These are phyloP conservation scores for Aureobasidium namibiae DNA, from an alignment of 2,329 filamentous ascomycete species.

Conservation along the genomic window DNA sequence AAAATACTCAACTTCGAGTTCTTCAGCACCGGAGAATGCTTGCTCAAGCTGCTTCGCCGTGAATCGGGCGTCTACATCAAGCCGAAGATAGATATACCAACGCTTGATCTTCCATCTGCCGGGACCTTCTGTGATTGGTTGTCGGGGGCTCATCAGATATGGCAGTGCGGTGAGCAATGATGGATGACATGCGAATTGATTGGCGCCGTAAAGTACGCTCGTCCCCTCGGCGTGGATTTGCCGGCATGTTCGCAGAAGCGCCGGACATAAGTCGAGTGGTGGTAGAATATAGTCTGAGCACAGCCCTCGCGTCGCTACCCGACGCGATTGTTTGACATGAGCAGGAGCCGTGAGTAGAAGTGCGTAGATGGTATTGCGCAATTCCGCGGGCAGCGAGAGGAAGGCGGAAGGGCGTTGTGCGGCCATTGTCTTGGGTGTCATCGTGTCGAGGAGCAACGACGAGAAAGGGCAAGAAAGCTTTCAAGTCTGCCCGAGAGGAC, in stretches of 20 bases:
- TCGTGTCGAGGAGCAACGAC: background rate
- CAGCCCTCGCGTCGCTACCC: conserved; percentile 20
- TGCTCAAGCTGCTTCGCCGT: conserved; percentile 28
- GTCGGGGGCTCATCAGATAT: conserved; percentile 28
- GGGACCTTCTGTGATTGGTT: conserved; percentile 12
- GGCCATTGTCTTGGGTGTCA: background rate
- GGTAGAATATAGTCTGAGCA: conserved; percentile 16
- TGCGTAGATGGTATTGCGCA: conserved; percentile 51
- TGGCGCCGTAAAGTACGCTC: conserved; percentile 40
- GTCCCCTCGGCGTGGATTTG: conserved; percentile 34
- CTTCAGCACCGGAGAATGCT: conserved; percentile 39
- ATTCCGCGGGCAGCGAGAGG: conserved; percentile 49
- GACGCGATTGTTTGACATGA: conserved; percentile 18
- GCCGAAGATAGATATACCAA: conserved; percentile 39
- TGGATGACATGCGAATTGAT: conserved; percentile 43
- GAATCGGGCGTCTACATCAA: conserved; percentile 44
- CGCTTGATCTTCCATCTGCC: conserved; percentile 27
- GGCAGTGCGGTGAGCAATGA: conserved; percentile 38
- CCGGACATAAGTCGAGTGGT: conserved; percentile 33
- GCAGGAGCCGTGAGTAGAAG: conserved; percentile 26
- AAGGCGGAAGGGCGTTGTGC: conserved; percentile 21
- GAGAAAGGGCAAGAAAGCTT: background rate
- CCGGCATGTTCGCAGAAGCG: conserved; percentile 34
- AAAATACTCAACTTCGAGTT: conserved; percentile 43
- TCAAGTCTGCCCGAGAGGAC: background rate